These are phyloP conservation scores for Neurospora sp. DNA, from an alignment of 495 filamentous ascomycete species.

Conservation along the genomic window DNA sequence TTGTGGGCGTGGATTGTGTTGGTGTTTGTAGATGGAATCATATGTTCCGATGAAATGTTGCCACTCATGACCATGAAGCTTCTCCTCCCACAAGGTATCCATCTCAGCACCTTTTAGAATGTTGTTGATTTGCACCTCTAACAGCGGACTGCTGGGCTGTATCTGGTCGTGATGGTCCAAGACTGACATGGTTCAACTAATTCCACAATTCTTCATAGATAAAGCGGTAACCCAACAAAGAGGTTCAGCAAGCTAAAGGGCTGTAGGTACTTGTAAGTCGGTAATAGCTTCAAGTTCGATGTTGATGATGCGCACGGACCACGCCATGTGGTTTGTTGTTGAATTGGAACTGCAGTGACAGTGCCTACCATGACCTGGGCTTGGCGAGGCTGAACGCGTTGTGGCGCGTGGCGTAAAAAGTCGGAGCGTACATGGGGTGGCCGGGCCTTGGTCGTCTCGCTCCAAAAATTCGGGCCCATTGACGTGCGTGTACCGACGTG, in stretches of 20 bases:
- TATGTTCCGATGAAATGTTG: not conserved
- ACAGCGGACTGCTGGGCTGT: not conserved
- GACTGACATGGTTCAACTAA: not conserved
- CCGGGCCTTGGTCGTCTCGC: not conserved
- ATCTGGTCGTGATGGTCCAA: not conserved
- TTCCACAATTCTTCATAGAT: too few relatives aligned
- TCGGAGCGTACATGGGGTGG: not conserved
- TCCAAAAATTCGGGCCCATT: constrained; percentile 13
- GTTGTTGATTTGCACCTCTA: not conserved
- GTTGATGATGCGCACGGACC: not conserved
- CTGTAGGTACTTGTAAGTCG: not conserved
- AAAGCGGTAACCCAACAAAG: not conserved
- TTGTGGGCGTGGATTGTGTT: not conserved
- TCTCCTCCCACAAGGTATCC: not conserved
- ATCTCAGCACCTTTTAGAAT: not conserved
- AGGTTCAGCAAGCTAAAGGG: not conserved
- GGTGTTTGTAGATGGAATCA: not conserved
- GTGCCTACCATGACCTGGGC: too few relatives aligned
- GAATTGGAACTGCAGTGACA: too few relatives aligned
- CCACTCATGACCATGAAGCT: not conserved
- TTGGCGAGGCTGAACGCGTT: constrained; percentile 12
- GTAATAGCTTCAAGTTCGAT: not conserved
- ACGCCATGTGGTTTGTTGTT: not conserved
- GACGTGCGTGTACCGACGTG: not conserved
- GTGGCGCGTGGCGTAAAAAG: constrained; percentile 3